Evolutionary conservation across 1,284 basidiomycete genomes (phyloP).

Genomic region (Xerocomus cyaneibrunnescens): DNA sequence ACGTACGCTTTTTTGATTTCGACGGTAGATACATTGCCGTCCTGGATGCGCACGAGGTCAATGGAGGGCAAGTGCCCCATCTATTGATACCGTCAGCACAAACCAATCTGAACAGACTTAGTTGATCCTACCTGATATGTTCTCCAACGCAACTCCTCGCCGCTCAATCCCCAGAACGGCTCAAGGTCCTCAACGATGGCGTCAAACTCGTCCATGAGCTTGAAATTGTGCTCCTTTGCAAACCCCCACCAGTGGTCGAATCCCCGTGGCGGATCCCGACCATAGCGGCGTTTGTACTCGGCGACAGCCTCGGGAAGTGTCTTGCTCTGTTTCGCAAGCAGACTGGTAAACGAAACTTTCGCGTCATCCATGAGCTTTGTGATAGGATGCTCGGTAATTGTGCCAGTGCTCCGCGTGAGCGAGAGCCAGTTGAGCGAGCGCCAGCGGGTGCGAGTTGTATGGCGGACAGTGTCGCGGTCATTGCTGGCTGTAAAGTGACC

Average conservation of each 20-base stretch:
- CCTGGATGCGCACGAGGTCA: conserved; percentile 76
- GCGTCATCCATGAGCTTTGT: conserved; percentile 80
- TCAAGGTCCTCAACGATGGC: conserved; percentile 75
- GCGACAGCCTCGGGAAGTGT: conserved; percentile 70
- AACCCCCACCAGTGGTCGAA: conserved; percentile 92
- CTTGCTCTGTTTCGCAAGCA: conserved; percentile 72
- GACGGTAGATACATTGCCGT: conserved; percentile 63
- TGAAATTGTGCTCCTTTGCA: conserved; percentile 67
- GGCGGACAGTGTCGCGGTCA: conserved; percentile 13
- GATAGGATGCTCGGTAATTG: conserved; percentile 68
- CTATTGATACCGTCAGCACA: conserved; percentile 36
- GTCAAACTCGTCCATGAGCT: conserved; percentile 92
- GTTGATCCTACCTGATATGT: conserved; percentile 57
- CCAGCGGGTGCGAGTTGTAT: conserved; percentile 14
- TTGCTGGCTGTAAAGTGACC: conserved; percentile 49
- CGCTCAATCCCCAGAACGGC: conserved; percentile 77
- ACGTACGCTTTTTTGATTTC: conserved; percentile 60
- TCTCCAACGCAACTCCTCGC: conserved; percentile 69
- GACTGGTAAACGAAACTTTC: conserved; percentile 61
- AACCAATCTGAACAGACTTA: neutral
- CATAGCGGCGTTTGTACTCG: conserved; percentile 80
- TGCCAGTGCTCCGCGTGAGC: conserved; percentile 7
- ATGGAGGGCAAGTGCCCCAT: conserved; percentile 79
- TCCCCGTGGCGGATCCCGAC: conserved; percentile 78
- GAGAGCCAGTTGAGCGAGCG: conserved; percentile 20